Evolutionary conservation across 2,329 filamentous ascomycete species (phyloP).

Genomic region (Claviceps africana): DNA sequence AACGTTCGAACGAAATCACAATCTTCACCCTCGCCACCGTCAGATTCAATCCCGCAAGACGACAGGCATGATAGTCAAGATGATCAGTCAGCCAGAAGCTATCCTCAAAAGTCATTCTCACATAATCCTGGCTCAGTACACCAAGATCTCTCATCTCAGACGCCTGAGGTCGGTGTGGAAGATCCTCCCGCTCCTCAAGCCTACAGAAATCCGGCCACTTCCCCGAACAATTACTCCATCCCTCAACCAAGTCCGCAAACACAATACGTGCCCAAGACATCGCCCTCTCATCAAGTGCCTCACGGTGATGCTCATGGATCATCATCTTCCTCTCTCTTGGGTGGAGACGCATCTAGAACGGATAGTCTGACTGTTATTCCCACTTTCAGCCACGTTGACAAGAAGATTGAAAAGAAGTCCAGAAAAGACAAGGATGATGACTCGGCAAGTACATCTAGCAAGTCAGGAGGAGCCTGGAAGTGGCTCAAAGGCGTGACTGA

Average conservation of each 20-base stretch:
- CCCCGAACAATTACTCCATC: background rate
- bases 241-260: slow-evolving; percentile 3
- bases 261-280: slow-evolving; percentile 7
- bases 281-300: slow-evolving; percentile 8
- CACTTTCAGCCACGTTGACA: slow-evolving; percentile 54
- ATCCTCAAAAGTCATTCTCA: slow-evolving; percentile 42
- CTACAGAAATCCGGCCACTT: slow-evolving; percentile 3
- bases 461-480: slow-evolving; percentile 55
- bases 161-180: slow-evolving; percentile 15
- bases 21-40: slow-evolving; percentile 16
- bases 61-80: slow-evolving; percentile 17
- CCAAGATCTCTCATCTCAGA: slow-evolving; percentile 8
- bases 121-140: slow-evolving; percentile 28
- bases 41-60: slow-evolving; percentile 48
- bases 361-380: slow-evolving; percentile 72
- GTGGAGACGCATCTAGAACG: slow-evolving; percentile 51
- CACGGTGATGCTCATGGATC: slow-evolving; percentile 15
- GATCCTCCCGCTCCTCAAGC: slow-evolving; percentile 24
- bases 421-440: slow-evolving; percentile 60
- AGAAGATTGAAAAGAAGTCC: slow-evolving; percentile 57
- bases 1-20: slow-evolving; percentile 22
- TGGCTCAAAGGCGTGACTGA: slow-evolving; percentile 71
- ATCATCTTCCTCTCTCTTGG: slow-evolving; percentile 55
- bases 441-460: slow-evolving; percentile 46
- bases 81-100: slow-evolving; percentile 18